Conservation (phyloP, 2,329 filamentous ascomycete genomes). For the Xylariaceae sp. region DNA sequence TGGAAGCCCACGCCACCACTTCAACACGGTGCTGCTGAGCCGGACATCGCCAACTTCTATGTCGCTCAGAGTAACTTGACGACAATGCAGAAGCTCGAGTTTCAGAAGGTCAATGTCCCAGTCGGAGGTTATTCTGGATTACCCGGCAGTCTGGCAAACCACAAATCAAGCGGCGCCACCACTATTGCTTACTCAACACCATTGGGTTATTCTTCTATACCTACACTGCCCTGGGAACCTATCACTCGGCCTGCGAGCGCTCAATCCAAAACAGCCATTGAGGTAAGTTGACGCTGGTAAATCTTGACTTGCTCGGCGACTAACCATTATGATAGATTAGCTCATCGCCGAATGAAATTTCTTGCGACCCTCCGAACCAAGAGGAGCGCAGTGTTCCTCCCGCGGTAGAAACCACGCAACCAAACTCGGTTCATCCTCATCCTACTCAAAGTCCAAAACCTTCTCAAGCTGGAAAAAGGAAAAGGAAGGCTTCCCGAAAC, state of each 20-base stretch:
- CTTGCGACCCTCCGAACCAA: constrained; percentile 11
- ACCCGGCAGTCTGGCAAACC: constrained; percentile 18
- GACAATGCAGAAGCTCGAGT: constrained; percentile 32
- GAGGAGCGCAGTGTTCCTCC: constrained; percentile 1
- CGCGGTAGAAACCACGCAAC: constrained; percentile 6
- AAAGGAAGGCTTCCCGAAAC: constrained; percentile 16
- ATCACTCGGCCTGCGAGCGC: constrained; percentile 13
- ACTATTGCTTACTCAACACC: constrained; percentile 32
- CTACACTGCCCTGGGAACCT: constrained; percentile 27
- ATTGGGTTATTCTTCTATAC: constrained; percentile 29
- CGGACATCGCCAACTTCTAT: constrained; percentile 26
- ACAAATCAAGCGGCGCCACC: constrained; percentile 29
- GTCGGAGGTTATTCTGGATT: constrained; percentile 17
- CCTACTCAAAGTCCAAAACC: constrained; percentile 2
- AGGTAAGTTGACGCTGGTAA: constrained; percentile 18
- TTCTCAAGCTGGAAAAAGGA: constrained; percentile 12
- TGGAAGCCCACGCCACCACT: constrained; percentile 10
- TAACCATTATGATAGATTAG: constrained; percentile 22
- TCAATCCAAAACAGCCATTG: constrained; percentile 12
- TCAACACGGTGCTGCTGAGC: constrained; percentile 14
- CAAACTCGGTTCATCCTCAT: constrained; percentile 4
- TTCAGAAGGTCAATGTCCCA: constrained; percentile 26
- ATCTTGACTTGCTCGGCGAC: background rate
- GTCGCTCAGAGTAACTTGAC: constrained; percentile 31
- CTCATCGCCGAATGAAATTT: constrained; percentile 28